Evolutionary conservation across 495 filamentous ascomycete genomes (phyloP).

Genomic region (Hypoxylon rickii): DNA sequence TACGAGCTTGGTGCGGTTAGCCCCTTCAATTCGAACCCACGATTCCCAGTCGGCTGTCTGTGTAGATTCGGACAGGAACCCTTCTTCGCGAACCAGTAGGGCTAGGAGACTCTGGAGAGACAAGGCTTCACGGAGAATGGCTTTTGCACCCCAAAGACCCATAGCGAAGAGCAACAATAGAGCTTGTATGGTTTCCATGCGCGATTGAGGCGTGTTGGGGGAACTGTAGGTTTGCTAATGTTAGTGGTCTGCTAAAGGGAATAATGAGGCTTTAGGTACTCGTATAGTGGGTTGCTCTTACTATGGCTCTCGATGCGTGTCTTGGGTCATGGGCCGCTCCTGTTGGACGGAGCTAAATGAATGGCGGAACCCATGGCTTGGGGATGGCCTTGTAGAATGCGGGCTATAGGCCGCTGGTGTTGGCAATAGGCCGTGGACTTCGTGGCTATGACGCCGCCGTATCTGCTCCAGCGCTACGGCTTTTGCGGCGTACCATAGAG

Average conservation of each 20-base stretch:
- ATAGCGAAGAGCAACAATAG: slow-evolving; percentile 60
- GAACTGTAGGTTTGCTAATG: slow-evolving; percentile 29
- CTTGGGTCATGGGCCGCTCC: slow-evolving; percentile 55
- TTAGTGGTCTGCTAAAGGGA: slow-evolving; percentile 22
- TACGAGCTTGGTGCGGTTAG: slow-evolving; percentile 61
- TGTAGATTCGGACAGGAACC: slow-evolving; percentile 48
- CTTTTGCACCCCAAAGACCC: slow-evolving; percentile 60
- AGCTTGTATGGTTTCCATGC: slow-evolving; percentile 61
- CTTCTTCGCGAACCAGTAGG: slow-evolving; percentile 59
- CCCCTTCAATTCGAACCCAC: slow-evolving; percentile 60
- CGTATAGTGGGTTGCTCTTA: slow-evolving; percentile 30
- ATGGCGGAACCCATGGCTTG: slow-evolving; percentile 54
- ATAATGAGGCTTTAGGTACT: background rate
- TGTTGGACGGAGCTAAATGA: slow-evolving; percentile 57
- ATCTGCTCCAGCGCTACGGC: slow-evolving; percentile 59
- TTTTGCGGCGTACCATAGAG: slow-evolving; percentile 70
- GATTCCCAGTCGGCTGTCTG: slow-evolving; percentile 58
- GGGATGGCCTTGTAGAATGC: slow-evolving; percentile 55
- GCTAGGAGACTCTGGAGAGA: slow-evolving; percentile 58
- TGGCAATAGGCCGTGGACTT: slow-evolving; percentile 54
- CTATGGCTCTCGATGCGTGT: slow-evolving; percentile 58
- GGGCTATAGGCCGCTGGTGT: slow-evolving; percentile 56
- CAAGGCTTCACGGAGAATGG: slow-evolving; percentile 60
- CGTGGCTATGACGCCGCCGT: slow-evolving; percentile 55
- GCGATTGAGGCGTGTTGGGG: slow-evolving; percentile 56